phyloP scores from a whole-genome alignment of 2,329 filamentous ascomycete genomes.

The Calonectria hawksworthii region DNA sequence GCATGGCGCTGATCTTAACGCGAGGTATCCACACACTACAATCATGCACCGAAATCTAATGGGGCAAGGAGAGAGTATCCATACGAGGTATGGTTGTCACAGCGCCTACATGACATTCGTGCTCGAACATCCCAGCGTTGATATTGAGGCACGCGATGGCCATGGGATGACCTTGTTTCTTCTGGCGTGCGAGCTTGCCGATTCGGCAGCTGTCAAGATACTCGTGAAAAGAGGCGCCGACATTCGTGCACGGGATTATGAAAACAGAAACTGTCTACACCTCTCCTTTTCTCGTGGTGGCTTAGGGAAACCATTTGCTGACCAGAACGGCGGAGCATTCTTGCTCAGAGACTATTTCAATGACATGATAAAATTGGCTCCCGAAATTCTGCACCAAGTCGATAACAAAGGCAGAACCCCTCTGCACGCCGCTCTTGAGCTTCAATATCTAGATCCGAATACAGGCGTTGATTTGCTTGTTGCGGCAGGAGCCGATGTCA shows the following conservation, averaged over 20 bases:
- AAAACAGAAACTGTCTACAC: neutral
- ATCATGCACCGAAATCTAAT: neutral
- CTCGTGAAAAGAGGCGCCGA: neutral
- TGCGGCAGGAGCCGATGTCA: neutral
- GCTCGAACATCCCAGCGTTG: neutral
- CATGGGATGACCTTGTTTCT: neutral
- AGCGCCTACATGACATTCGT: neutral
- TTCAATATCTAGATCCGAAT: neutral
- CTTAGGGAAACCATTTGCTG: neutral
- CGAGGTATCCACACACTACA: slow-evolving; percentile 6
- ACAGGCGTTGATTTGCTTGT: neutral
- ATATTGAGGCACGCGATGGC: neutral
- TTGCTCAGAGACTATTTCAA: neutral
- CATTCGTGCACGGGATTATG: neutral
- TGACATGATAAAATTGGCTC: neutral
- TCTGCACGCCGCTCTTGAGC: neutral
- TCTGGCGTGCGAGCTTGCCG: neutral
- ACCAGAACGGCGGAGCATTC: neutral
- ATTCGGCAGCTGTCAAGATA: neutral
- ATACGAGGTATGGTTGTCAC: neutral
- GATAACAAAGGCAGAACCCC: neutral
- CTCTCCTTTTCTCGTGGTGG: neutral
- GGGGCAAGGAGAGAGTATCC: neutral
- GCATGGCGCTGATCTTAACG: slow-evolving; percentile 45
- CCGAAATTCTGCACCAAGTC: neutral